These are phyloP conservation scores for Apium graveolens DNA, from an alignment of 129 eudicot genomes.

Conservation along the genomic window DNA sequence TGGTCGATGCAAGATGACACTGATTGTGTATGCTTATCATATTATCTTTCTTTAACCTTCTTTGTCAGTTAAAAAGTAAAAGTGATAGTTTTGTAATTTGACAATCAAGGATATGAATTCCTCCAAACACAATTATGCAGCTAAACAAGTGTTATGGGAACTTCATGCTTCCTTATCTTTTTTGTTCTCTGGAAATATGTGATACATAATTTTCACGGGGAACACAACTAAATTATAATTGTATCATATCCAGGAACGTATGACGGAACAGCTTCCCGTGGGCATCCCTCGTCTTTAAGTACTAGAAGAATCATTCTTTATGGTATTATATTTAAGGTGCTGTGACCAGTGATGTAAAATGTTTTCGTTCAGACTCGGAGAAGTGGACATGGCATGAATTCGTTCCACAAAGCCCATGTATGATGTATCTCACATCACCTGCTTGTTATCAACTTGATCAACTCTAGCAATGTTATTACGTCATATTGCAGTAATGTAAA, in stretches of 20 bases:
- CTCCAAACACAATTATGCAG: background rate
- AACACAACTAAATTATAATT: background rate
- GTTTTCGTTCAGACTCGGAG: background rate
- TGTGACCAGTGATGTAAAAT: background rate
- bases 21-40: background rate
- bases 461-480: background rate
- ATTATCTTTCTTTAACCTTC: no score
- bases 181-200: background rate
- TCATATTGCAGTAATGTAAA: background rate
- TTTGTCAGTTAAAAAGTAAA: no score
- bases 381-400: background rate
- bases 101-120: background rate
- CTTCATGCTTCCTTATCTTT: background rate
- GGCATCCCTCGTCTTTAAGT: background rate
- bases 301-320: background rate
- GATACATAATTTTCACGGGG: background rate
- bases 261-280: background rate
- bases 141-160: background rate
- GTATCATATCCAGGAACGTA: background rate
- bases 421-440: constrained; percentile 4
- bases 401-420: background rate
- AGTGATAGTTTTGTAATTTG: no score
- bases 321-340: background rate
- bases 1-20: background rate
- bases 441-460: background rate